Conservation (phyloP, 371 early-diverging fungal species). For the Scutellospora calospora region DNA sequence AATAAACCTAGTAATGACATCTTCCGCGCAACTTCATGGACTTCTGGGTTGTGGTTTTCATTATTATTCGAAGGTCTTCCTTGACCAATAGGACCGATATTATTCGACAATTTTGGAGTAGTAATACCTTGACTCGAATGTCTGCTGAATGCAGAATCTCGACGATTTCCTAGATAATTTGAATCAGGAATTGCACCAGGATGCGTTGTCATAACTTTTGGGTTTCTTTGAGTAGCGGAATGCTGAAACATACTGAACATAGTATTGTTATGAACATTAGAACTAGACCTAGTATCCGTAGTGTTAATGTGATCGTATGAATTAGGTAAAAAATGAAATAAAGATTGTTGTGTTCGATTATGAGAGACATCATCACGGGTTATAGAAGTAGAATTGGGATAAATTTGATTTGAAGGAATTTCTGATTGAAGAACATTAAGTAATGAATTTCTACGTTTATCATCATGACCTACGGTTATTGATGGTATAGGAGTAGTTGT, state of each 20-base stretch:
- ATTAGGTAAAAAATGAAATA: background rate
- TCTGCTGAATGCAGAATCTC: background rate
- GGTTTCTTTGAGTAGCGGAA: background rate
- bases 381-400: background rate
- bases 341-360: background rate
- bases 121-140: conserved; percentile 20
- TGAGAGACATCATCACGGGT: background rate
- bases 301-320: background rate
- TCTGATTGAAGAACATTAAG: conserved; percentile 35
- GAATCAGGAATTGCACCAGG: background rate
- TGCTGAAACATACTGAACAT: conserved; percentile 28
- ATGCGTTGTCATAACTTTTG: background rate
- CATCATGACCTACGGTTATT: background rate
- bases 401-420: background rate
- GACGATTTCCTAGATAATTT: background rate
- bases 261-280: background rate
- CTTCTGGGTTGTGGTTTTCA: background rate
- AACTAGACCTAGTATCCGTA: no score
- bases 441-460: conserved; percentile 24
- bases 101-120: background rate
- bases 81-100: conserved; percentile 31
- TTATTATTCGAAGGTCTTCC: conserved; percentile 32
- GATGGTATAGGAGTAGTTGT: background rate
- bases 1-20: conserved; percentile 34
- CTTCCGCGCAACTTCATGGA: conserved; percentile 19